These are phyloP conservation scores for Arthonia radiata DNA, from an alignment of 495 filamentous ascomycete genomes.

Conservation along the genomic window DNA sequence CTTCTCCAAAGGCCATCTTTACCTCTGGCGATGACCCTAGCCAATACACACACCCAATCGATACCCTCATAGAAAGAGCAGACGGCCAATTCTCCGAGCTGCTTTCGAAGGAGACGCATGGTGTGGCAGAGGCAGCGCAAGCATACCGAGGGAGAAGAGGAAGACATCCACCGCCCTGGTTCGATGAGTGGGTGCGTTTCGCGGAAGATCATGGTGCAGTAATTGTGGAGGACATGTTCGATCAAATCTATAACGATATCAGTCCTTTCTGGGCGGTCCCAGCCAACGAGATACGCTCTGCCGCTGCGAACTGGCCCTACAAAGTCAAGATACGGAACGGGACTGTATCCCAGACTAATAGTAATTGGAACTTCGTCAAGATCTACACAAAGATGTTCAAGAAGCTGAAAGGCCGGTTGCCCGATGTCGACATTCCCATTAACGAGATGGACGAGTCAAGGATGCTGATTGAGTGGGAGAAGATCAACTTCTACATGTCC, in stretches of 20 bases:
- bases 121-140: slow-evolving; percentile 7
- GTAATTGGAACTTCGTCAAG: too few species aligned
- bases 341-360: too few species aligned
- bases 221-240: slow-evolving; percentile 16
- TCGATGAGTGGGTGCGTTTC: slow-evolving; percentile 13
- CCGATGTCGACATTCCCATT: slow-evolving; percentile 15
- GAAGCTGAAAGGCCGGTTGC: slow-evolving; percentile 4
- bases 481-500: slow-evolving; percentile 10
- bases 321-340: slow-evolving; percentile 11
- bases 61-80: slow-evolving; percentile 10
- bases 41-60: slow-evolving; percentile 17
- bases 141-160: slow-evolving; percentile 13
- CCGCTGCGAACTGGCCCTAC: slow-evolving; percentile 8
- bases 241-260: slow-evolving; percentile 17
- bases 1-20: too few species aligned
- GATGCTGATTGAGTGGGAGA: slow-evolving; percentile 13
- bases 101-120: slow-evolving; percentile 10
- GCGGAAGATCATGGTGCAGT: slow-evolving; percentile 11
- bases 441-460: slow-evolving; percentile 13
- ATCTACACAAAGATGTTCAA: slow-evolving; percentile 1
- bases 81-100: slow-evolving; percentile 4
- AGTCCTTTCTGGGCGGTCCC: slow-evolving; percentile 15
- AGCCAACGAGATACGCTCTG: slow-evolving; percentile 9
- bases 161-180: slow-evolving; percentile 15
- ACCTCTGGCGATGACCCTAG: too few species aligned